phyloP scores from a whole-genome alignment of 805 yeast genomes.

The Saturnispora hagleri region DNA sequence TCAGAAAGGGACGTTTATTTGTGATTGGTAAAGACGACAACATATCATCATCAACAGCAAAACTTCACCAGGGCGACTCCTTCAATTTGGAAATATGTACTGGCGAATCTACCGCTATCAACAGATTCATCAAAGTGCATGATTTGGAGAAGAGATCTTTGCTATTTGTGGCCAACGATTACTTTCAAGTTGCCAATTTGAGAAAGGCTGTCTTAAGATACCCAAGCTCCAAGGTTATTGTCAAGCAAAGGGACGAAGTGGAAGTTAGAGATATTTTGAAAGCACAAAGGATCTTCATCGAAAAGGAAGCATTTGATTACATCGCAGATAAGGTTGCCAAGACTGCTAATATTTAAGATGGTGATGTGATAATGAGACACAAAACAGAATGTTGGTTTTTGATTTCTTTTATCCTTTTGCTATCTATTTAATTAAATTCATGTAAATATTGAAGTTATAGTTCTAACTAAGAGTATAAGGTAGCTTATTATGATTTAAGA shows the following conservation, averaged over 20 bases:
- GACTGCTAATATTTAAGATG: constrained; percentile 12
- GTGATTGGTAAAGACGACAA: constrained; percentile 49
- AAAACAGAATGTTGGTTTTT: not conserved
- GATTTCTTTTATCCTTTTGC: not conserved
- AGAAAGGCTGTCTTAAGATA: constrained; percentile 45
- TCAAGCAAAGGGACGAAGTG: constrained; percentile 66
- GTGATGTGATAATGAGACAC: not conserved
- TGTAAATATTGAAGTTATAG: not conserved
- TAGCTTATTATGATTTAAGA: too few species aligned
- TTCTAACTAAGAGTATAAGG: too few species aligned
- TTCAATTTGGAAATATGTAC: constrained; percentile 23
- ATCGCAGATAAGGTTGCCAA: constrained; percentile 30
- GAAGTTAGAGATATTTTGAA: constrained; percentile 77
- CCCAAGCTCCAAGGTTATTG: constrained; percentile 44
- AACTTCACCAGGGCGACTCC: constrained; percentile 21
- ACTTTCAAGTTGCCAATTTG: constrained; percentile 39
- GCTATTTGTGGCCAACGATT: constrained; percentile 56
- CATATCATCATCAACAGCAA: not conserved
- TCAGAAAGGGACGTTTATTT: constrained; percentile 61
- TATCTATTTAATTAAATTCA: not conserved
- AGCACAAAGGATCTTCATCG: constrained; percentile 69
- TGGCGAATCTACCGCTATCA: constrained; percentile 23
- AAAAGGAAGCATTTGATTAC: constrained; percentile 62
- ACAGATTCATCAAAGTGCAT: constrained; percentile 37
- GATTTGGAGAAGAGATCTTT: constrained; percentile 43